Evolutionary conservation across 768 basidiomycete genomes (phyloP).

Genomic region (Macrolepiota albuminosa): DNA sequence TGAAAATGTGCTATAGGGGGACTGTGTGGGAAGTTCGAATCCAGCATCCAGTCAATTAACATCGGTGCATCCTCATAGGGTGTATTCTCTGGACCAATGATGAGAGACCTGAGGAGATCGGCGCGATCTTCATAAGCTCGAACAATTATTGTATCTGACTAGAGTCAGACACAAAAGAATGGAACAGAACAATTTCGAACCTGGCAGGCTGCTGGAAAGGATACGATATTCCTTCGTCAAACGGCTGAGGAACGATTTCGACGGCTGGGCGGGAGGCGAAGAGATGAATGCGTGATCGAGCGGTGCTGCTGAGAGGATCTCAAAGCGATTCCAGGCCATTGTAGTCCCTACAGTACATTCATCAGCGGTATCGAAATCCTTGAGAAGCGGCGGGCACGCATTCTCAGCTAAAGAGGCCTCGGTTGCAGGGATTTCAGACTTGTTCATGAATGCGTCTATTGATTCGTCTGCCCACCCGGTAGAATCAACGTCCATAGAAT

Average conservation of each 20-base stretch:
- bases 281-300: slow-evolving; percentile 78
- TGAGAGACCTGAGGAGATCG: slow-evolving; percentile 83
- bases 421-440: not conserved
- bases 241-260: slow-evolving; percentile 71
- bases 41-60: slow-evolving; percentile 90
- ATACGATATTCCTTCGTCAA: slow-evolving; percentile 80
- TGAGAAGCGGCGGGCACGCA: too few species aligned
- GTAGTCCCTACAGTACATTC: slow-evolving; percentile 20
- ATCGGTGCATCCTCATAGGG: slow-evolving; percentile 96
- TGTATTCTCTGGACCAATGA: slow-evolving; percentile 90
- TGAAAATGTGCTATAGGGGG: slow-evolving; percentile 88
- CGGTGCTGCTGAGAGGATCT: slow-evolving; percentile 70
- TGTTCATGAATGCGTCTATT: not conserved
- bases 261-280: slow-evolving; percentile 55
- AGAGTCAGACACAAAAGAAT: not conserved
- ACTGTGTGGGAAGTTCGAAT: slow-evolving; percentile 75
- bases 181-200: slow-evolving; percentile 33
- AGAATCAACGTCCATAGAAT: slow-evolving; percentile 16
- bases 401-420: not conserved
- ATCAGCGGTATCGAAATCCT: not conserved
- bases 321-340: slow-evolving; percentile 74
- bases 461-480: slow-evolving; percentile 15
- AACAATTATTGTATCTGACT: slow-evolving; percentile 77
- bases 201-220: slow-evolving; percentile 75
- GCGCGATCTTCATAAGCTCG: slow-evolving; percentile 87